Conservation (phyloP, 2,329 filamentous ascomycete species). For the Monilinia fructicola region DNA sequence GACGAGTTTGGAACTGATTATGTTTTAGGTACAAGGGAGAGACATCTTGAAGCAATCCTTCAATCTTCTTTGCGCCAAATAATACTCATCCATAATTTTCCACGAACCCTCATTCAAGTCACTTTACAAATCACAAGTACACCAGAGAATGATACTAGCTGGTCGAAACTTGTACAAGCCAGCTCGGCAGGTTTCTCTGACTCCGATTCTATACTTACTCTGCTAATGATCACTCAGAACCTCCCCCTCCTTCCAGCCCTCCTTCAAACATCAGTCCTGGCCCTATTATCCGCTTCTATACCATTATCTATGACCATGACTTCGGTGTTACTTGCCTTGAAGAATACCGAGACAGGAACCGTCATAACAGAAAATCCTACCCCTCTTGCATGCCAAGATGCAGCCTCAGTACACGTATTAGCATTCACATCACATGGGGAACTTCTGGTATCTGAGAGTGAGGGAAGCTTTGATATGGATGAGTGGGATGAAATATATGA, state of each 20-base stretch:
- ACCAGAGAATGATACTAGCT: conserved; percentile 66
- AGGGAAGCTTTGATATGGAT: conserved; percentile 72
- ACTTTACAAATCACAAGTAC: conserved; percentile 72
- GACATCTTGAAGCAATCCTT: conserved; percentile 77
- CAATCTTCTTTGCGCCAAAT: conserved; percentile 71
- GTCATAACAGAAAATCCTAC: conserved; percentile 60
- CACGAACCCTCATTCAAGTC: conserved; percentile 75
- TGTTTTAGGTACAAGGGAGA: conserved; percentile 62
- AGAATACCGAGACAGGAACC: conserved; percentile 44
- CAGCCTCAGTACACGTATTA: conserved; percentile 76
- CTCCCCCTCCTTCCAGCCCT: conserved; percentile 78
- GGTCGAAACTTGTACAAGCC: conserved; percentile 59
- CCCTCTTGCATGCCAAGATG: conserved; percentile 58
- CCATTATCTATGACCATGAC: conserved; percentile 74
- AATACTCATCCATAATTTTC: conserved; percentile 72
- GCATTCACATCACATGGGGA: conserved; percentile 74
- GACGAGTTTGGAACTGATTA: conserved; percentile 13
- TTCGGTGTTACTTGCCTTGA: conserved; percentile 62
- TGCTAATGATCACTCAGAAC: conserved; percentile 52
- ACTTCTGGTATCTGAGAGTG: conserved; percentile 76
- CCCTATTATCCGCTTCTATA: conserved; percentile 78
- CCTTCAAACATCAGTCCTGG: conserved; percentile 74
- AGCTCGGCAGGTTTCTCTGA: conserved; percentile 51
- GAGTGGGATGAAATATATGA: conserved; percentile 74
- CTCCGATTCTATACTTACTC: conserved; percentile 24